Base-by-base conservation (phyloP, 257 asterid genomes). In the Scutellaria minor region DNA sequence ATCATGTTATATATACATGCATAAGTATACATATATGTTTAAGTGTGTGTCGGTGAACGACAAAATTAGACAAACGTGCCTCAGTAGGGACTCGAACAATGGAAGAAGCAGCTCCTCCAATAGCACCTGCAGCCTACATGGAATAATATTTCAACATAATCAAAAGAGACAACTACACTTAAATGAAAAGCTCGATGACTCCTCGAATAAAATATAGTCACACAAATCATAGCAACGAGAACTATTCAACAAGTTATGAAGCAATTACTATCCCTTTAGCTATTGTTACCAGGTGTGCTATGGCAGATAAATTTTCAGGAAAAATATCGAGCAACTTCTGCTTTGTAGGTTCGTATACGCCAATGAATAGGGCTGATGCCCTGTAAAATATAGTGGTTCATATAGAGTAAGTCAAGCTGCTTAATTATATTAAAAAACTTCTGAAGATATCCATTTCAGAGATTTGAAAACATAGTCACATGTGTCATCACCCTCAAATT, bases 41-140 rank as follows among this genome's bases (percentile, higher is more conserved):
- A 31, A 3, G 5, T 31, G 37, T 31, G 37, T 31, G 5, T 31
- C 37, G 5, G 37, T 31, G 37, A 31, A 31, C 37, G 5, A 31
- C 37, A 31, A 31, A 70, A 7, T 22, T 48, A 79, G 67, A 48
- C 64, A 41, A 70, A 48, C 64, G 27, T 72, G 88, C 98, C 97
- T 94, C 98, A 0, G 98, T 94, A 46, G 98, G 98, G 66, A 94
- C 98, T 60, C 98, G 97, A 80, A 31, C 37, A 31, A 94, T 83
- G 64, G 82, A 87, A 77, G 98, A 94, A 77, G 98, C 96, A 56
- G 97, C 98, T 70, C 98, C 98, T 83, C 98, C 98, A 76, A 94
- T 79, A 58, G 92, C 95, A 79, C 98, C 98, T 75, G 97, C 96
- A 75, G 95, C 84, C 98, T 94, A 76, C 59, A 75, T 6, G 74